Percentiles rank a stretch among this genome's conserved stretches.
Evolutionary conservation across 2,329 filamentous ascomycete genomes (phyloP).

Genomic region (Paecilomyces niveus): DNA sequence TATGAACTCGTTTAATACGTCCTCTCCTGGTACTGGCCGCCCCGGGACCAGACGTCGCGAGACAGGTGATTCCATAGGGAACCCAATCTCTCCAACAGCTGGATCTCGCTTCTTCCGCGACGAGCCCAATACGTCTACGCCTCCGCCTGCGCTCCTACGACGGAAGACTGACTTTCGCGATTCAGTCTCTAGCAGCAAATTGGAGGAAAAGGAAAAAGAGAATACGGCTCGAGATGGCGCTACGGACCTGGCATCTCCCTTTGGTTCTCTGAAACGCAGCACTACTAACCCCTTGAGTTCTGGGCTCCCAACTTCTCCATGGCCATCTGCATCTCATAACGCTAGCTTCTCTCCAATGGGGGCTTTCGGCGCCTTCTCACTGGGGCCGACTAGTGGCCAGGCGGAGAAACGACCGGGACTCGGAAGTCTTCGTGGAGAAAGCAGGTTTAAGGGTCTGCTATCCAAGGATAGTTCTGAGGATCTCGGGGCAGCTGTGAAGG

Average conservation of each 20-base stretch:
- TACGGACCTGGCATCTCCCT: conserved; percentile 38
- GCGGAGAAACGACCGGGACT: conserved; percentile 66
- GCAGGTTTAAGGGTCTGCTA: conserved; percentile 78
- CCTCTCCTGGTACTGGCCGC: conserved; percentile 66
- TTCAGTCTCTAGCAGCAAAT: conserved; percentile 26
- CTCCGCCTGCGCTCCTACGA: conserved; percentile 53
- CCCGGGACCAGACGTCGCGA: conserved; percentile 76
- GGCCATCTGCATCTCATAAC: conserved; percentile 52
- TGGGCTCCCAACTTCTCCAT: conserved; percentile 47
- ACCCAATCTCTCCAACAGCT: conserved; percentile 40
- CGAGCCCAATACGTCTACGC: conserved; percentile 50
- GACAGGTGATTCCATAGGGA: conserved; percentile 62
- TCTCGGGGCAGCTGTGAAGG: conserved; percentile 43
- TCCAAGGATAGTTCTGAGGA: conserved; percentile 70
- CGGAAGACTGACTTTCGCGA: conserved; percentile 58
- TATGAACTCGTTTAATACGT: conserved; percentile 58
- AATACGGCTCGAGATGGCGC: conserved; percentile 33
- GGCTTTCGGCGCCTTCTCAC: conserved; percentile 83
- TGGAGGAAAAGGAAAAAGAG: conserved; percentile 47
- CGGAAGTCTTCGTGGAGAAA: conserved; percentile 64
- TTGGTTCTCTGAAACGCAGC: conserved; percentile 51
- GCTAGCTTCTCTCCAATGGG: conserved; percentile 67
- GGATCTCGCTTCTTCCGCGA: conserved; percentile 41
- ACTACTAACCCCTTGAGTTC: conserved; percentile 48
- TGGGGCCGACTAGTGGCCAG: conserved; percentile 47